Conservation (phyloP, 2,329 filamentous ascomycete species). For the Sclerotinia nivalis region DNA sequence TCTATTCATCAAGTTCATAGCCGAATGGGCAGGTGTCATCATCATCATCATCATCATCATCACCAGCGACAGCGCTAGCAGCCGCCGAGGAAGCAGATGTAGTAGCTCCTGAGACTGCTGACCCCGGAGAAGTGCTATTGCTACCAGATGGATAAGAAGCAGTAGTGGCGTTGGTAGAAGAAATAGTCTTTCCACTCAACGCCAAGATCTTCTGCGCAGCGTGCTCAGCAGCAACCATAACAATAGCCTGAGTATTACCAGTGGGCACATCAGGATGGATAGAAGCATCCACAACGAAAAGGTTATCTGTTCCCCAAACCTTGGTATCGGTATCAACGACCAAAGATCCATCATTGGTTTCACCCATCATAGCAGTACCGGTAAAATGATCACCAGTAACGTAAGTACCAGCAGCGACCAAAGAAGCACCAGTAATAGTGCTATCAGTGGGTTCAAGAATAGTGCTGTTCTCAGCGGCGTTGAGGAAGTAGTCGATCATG, state of each 20-base stretch:
- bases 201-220: conserved; percentile 55
- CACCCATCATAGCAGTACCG: conserved; percentile 44
- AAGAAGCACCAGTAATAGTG: not conserved
- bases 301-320: conserved; percentile 66
- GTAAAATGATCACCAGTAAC: conserved; percentile 24
- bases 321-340: conserved; percentile 63
- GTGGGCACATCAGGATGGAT: conserved; percentile 69
- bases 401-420: not conserved
- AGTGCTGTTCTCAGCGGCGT: conserved; percentile 56
- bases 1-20: conserved; percentile 17
- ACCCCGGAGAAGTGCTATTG: not conserved
- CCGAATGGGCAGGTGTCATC: conserved; percentile 16
- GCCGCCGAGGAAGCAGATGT: conserved; percentile 3
- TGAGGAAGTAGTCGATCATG: conserved; percentile 52
- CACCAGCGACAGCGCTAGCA: not conserved
- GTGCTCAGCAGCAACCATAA: conserved; percentile 66
- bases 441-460: conserved; percentile 42
- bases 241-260: conserved; percentile 65
- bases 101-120: not conserved
- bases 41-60: not conserved
- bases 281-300: conserved; percentile 66
- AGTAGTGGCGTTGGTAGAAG: not conserved
- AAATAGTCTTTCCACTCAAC: conserved; percentile 32
- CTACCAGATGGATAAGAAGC: not conserved
- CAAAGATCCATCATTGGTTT: conserved; percentile 54